phyloP scores from a whole-genome alignment of 225 moss, liverwort and hornwort species.

The Bryoerythrophyllum caledonicum region DNA sequence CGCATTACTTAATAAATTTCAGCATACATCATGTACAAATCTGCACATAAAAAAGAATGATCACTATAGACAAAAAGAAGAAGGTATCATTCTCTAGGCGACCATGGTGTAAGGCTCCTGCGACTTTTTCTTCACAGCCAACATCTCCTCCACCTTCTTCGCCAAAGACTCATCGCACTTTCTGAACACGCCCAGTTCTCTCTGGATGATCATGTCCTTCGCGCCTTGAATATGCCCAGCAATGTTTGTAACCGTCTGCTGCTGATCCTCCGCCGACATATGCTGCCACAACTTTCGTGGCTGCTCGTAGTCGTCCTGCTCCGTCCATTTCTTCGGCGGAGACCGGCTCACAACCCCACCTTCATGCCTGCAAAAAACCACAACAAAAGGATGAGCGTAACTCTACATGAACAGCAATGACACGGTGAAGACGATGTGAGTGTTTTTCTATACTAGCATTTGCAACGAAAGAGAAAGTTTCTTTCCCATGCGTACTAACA shows the following conservation, averaged over 20 bases:
- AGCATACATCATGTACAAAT: no score
- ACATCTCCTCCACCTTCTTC: constrained; percentile 43
- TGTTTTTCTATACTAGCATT: not conserved
- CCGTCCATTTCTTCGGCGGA: constrained; percentile 44
- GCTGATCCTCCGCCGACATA: constrained; percentile 59
- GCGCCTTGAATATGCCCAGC: constrained; percentile 68
- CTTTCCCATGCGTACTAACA: not conserved
- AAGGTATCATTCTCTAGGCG: constrained; percentile 10
- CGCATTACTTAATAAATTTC: no score
- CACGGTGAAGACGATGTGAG: no score
- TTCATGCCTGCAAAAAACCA: constrained; percentile 30
- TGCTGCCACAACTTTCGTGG: constrained; percentile 39
- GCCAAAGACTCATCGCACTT: constrained; percentile 54
- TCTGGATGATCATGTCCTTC: constrained; percentile 47
- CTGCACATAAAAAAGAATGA: no score
- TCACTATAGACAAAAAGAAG: not conserved
- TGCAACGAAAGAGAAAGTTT: not conserved
- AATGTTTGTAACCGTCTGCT: constrained; percentile 54
- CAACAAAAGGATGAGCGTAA: not conserved
- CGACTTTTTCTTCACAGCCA: constrained; percentile 50
- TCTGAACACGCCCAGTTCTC: constrained; percentile 60
- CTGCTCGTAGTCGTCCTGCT: constrained; percentile 36
- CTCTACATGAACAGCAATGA: no score
- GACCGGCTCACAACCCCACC: constrained; percentile 60
- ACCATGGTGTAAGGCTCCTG: constrained; percentile 73